Evolutionary conservation across 208 protist genomes (phyloP), one percentile per base, ranked within the genome.

Genomic region (Sergeia podlipaevii): DNA sequence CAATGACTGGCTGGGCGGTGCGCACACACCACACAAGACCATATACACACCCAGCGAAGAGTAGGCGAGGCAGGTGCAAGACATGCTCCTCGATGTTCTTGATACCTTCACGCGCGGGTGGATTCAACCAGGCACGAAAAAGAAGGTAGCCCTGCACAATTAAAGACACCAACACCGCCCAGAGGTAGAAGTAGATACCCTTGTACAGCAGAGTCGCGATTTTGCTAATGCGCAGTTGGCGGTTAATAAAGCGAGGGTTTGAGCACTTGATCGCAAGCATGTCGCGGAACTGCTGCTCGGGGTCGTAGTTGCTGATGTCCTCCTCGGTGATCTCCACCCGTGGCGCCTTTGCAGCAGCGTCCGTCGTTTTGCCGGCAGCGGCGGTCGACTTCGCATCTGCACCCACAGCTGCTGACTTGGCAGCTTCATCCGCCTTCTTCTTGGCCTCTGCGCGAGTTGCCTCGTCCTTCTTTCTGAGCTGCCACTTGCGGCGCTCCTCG

Each of bases 81-180:
- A 82, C 78, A 53, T 91, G 77, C 42, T 74, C 75, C 52, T 94
- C 87, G 36, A 91, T 45, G 63, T 89, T 85, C 49, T 76, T 75
- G 18, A 94, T 47, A 8, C 83, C 83, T n/a, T 75, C 68, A 0
- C 87, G 80, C 17, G 87, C 83, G 2, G 87, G 83, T 13, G 79
- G 80, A 73, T 94, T 91, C 46, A 94, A 61, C 87, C 87, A 94
- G 17, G 52, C 60, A 34, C 83, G 83, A 72, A 94, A 94, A 51
- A 84, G 51, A 18, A 90, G 46, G 56, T 94, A 94, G 34, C 83
- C 83, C 60, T 90, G 83, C 26, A 84, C 62, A 26, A 91, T 70
- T 23, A 91, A 48, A 15, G 80, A 89, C 17, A 94, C 58, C 17
- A 80, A 47, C 37, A 94, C 69, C 1, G 69, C 80, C 80, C 87